Conservation (phyloP, 2,329 filamentous ascomycete genomes). For the Fusarium multiceps region DNA sequence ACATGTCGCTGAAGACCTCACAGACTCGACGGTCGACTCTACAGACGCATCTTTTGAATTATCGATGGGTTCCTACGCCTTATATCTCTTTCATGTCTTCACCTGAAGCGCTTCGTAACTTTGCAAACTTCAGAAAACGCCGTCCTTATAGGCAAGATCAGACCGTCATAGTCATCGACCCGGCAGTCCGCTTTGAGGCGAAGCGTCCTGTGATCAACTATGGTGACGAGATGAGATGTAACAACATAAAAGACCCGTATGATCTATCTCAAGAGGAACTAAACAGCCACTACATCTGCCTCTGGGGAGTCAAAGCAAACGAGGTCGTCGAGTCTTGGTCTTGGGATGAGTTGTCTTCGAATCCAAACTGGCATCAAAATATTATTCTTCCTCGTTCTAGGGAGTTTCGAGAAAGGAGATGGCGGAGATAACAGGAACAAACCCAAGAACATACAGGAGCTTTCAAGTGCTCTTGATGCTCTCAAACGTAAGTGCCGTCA, state of each 20-base stretch:
- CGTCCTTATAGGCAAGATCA: neutral
- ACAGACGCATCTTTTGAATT: neutral
- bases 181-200: neutral
- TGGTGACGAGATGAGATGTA: neutral
- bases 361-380: neutral
- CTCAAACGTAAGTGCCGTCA: neutral
- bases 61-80: neutral
- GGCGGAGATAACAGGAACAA: neutral
- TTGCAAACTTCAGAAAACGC: neutral
- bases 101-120: neutral
- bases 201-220: neutral
- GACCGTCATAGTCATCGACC: neutral
- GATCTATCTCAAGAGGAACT: neutral
- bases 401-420: neutral
- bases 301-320: neutral
- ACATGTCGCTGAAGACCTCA: neutral
- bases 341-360: neutral
- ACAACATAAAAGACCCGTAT: neutral
- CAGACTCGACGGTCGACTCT: neutral
- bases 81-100: slow-evolving; percentile 11
- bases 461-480: neutral
- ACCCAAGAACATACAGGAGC: neutral
- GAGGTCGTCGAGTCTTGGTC: neutral
- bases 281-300: neutral
- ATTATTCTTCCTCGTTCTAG: neutral